A percentile compares a stretch with the other conserved stretches of the same genome.
phyloP scores from a whole-genome alignment of 768 basidiomycete species.

The Sporobolomyces pararoseus region DNA sequence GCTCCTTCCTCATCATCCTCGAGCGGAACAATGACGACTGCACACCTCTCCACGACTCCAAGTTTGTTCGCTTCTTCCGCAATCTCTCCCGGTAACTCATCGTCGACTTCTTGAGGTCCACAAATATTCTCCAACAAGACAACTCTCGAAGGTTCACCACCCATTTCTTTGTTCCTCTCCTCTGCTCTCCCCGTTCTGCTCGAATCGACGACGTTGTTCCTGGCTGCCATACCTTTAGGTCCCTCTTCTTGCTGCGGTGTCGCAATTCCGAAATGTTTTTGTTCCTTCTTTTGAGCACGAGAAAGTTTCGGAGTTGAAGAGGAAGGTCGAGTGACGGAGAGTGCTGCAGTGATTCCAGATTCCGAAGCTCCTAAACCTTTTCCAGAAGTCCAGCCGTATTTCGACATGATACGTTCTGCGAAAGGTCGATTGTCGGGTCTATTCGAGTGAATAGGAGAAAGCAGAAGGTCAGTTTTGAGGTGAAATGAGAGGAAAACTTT shows the following conservation, averaged over 20 bases:
- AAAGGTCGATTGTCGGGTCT: conserved; percentile 55
- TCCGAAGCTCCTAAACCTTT: conserved; percentile 83
- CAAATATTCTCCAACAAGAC: conserved; percentile 89
- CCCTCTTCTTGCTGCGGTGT: not conserved
- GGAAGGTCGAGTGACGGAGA: conserved; percentile 63
- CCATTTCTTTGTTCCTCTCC: conserved; percentile 63
- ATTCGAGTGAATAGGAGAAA: not conserved
- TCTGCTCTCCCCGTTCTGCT: conserved; percentile 1
- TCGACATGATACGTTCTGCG: conserved; percentile 85
- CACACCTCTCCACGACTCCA: conserved; percentile 87
- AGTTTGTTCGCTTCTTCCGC: conserved; percentile 90
- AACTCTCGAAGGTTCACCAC: conserved; percentile 82
- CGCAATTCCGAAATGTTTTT: conserved; percentile 11
- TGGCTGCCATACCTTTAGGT: conserved; percentile 21
- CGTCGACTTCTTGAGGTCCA: conserved; percentile 71
- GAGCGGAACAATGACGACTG: conserved; percentile 69
- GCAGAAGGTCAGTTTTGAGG: not conserved
- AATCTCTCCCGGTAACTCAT: conserved; percentile 73
- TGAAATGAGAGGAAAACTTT: no score
- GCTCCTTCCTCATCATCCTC: conserved; percentile 56
- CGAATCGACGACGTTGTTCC: conserved; percentile 27
- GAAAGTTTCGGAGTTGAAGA: conserved; percentile 3
- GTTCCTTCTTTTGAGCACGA: conserved; percentile 12
- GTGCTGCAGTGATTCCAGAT: conserved; percentile 80
- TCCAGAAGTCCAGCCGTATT: conserved; percentile 93